phyloP scores from a whole-genome alignment of 1,284 basidiomycete species.

The Cryptococcus maquisensis region DNA sequence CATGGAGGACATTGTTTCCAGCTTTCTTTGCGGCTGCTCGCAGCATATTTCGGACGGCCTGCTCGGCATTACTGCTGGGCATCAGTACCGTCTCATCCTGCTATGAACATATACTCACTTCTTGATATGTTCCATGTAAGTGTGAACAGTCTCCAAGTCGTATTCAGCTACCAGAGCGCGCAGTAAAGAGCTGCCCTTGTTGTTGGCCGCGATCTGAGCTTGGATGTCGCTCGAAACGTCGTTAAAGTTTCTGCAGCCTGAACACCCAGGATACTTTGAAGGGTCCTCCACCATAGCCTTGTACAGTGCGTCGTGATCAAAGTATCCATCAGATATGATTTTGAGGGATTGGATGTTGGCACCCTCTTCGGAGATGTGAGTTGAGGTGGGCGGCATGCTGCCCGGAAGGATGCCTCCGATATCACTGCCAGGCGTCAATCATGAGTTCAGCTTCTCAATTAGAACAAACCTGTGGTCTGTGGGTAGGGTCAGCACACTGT shows the following conservation, averaged over 20 bases:
- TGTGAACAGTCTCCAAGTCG: constrained; percentile 77
- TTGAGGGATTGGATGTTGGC: constrained; percentile 85
- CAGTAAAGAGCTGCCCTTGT: constrained; percentile 83
- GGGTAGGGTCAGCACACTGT: background rate
- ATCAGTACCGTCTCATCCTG: background rate
- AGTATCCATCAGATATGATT: constrained; percentile 77
- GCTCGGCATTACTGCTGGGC: constrained; percentile 74
- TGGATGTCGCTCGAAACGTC: constrained; percentile 85
- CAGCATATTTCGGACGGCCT: constrained; percentile 77
- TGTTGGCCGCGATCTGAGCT: constrained; percentile 91
- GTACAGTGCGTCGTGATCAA: constrained; percentile 68
- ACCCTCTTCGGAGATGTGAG: constrained; percentile 87
- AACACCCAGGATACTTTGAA: constrained; percentile 54
- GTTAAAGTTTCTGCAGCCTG: constrained; percentile 17
- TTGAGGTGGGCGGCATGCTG: constrained; percentile 91
- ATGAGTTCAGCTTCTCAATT: background rate
- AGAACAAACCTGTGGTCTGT: constrained; percentile 3
- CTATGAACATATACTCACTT: constrained; percentile 6
- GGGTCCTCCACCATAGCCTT: constrained; percentile 78
- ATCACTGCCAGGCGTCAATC: constrained; percentile 27
- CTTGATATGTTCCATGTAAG: constrained; percentile 81
- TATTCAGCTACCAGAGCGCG: constrained; percentile 76
- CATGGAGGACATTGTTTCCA: constrained; percentile 58
- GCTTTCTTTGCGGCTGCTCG: constrained; percentile 32
- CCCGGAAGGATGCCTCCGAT: constrained; percentile 49